Conservation (phyloP, 108 stramenopile species). For the Schizochytrium sp. region DNA sequence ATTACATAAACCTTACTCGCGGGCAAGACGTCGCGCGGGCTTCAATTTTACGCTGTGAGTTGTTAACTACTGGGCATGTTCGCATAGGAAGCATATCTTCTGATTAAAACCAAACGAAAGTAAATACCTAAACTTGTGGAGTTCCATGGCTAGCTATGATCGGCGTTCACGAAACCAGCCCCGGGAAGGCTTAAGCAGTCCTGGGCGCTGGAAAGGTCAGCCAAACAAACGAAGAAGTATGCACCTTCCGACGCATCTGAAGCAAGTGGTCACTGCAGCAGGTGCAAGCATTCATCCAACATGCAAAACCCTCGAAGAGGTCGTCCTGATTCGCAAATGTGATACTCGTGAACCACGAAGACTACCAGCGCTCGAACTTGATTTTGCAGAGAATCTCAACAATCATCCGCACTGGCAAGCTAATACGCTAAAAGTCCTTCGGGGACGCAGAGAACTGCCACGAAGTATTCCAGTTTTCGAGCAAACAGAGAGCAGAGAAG, state of each 20-base stretch:
- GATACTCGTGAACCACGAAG: background rate
- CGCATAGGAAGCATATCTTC: too few species aligned
- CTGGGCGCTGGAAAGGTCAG: background rate
- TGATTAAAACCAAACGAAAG: too few species aligned
- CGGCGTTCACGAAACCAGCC: too few species aligned
- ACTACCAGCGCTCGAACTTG: background rate
- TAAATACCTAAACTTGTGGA: too few species aligned
- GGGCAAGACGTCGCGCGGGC: too few species aligned
- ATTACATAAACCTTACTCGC: too few species aligned
- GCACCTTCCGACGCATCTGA: conserved; percentile 41
- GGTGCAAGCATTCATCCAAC: background rate
- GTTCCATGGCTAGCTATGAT: too few species aligned
- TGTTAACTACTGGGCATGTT: too few species aligned
- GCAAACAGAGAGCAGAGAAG: too few species aligned
- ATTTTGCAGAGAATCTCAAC: background rate
- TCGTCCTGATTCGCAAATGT: conserved; percentile 27
- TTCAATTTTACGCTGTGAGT: too few species aligned
- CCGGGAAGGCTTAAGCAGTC: background rate
- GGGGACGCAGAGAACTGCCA: conserved; percentile 8
- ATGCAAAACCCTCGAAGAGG: conserved; percentile 58
- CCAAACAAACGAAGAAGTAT: background rate
- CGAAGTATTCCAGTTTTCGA: background rate
- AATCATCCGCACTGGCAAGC: background rate
- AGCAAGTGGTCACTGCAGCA: conserved; percentile 15
- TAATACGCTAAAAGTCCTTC: background rate